Evolutionary conservation across 306 rosid species (phyloP).

Genomic region (Rubus parviflorus): DNA sequence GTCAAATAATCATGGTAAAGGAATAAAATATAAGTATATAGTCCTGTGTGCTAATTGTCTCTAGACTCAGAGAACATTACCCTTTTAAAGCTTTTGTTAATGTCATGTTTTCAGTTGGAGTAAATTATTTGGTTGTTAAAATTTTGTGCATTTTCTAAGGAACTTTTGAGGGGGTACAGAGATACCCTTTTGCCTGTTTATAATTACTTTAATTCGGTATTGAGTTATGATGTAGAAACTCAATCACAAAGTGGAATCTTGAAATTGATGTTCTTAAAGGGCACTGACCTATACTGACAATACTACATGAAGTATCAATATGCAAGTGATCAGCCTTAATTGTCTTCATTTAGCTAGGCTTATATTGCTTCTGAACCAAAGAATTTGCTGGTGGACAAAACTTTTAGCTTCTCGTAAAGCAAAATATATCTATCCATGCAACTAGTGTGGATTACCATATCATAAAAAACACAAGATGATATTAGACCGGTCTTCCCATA

Average conservation of each 20-base stretch:
- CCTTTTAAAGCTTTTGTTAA: not conserved
- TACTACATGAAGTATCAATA: too few relatives aligned
- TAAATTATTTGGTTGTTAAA: not conserved
- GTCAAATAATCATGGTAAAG: not conserved
- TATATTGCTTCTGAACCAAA: too few relatives aligned
- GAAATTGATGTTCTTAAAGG: not conserved
- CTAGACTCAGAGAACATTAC: not conserved
- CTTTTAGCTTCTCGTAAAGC: too few relatives aligned
- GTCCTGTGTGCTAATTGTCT: not conserved
- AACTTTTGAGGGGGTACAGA: not conserved
- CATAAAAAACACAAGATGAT: too few relatives aligned
- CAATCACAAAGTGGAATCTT: not conserved
- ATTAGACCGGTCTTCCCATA: too few relatives aligned
- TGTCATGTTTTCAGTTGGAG: not conserved
- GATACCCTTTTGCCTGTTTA: not conserved
- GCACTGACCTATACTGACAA: not conserved
- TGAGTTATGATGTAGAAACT: not conserved
- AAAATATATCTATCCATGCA: too few relatives aligned
- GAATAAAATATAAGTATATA: not conserved
- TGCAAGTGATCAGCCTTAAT: too few relatives aligned
- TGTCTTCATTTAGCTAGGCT: too few relatives aligned
- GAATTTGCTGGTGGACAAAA: too few relatives aligned
- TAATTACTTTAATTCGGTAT: not conserved
- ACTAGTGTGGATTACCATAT: too few relatives aligned
- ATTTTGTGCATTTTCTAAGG: not conserved